These are phyloP conservation scores for Aspergillus caelatus DNA, from an alignment of 2,329 filamentous ascomycete genomes.

Conservation along the genomic window DNA sequence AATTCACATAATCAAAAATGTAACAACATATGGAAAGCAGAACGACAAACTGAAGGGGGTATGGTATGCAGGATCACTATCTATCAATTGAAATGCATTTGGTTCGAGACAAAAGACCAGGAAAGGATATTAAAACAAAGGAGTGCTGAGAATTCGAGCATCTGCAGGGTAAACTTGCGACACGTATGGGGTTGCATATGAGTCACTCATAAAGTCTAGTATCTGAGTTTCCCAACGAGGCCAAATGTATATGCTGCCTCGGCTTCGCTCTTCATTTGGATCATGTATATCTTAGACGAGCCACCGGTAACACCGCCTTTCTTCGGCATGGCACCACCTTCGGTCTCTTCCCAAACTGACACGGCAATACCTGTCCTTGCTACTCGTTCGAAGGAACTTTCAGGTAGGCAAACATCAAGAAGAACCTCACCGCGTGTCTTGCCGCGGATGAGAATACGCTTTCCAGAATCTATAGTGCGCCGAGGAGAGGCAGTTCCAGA, in stretches of 20 bases:
- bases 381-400: conserved; percentile 81
- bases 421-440: conserved; percentile 69
- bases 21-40: conserved; percentile 4
- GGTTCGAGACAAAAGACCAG: not conserved
- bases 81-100: not conserved
- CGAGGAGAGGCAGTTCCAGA: conserved; percentile 37
- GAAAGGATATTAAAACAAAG: not conserved
- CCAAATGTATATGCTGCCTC: conserved; percentile 59
- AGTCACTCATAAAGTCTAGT: conserved; percentile 33
- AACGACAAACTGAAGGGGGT: conserved; percentile 2
- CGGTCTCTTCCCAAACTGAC: conserved; percentile 80
- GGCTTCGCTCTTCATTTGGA: conserved; percentile 60
- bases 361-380: conserved; percentile 85
- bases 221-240: conserved; percentile 55
- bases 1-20: not conserved
- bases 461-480: conserved; percentile 70
- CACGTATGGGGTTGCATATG: not conserved
- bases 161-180: not conserved
- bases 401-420: conserved; percentile 81
- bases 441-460: conserved; percentile 78
- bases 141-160: not conserved
- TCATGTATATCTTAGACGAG: conserved; percentile 65
- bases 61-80: not conserved
- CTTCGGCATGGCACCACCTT: conserved; percentile 60
- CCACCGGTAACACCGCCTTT: conserved; percentile 62